Percentiles rank a stretch among this genome's conserved stretches.
These are phyloP conservation scores for Acacia melanoxylon DNA, from an alignment of 306 rosid genomes.

Conservation along the genomic window DNA sequence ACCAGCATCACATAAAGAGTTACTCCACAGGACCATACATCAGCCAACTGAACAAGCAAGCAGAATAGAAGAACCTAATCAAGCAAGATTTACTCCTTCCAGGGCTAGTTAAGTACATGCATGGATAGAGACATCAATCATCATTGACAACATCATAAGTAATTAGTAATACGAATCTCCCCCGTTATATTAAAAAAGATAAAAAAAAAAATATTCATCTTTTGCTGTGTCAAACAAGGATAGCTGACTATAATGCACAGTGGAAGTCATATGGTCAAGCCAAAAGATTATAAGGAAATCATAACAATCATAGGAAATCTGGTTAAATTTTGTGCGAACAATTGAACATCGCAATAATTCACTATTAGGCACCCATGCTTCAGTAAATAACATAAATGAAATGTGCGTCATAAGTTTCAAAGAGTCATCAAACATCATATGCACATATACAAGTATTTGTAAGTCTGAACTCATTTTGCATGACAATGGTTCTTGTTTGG, in stretches of 20 bases:
- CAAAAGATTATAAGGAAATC: background rate
- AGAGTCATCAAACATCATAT: conserved; percentile 10
- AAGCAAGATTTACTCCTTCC: conserved; percentile 9
- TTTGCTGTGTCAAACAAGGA: background rate
- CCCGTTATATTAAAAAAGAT: background rate
- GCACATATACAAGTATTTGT: background rate
- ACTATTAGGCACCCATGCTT: background rate
- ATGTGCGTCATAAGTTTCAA: conserved; percentile 11
- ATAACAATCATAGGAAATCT: background rate
- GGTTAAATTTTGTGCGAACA: background rate
- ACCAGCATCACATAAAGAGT: conserved; percentile 69
- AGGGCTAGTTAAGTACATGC: background rate
- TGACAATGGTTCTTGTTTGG: conserved; percentile 18
- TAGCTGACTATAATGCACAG: background rate
- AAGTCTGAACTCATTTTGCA: background rate
- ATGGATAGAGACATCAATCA: background rate
- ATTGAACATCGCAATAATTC: conserved; percentile 9
- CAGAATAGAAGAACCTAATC: conserved; percentile 3
- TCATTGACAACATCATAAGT: background rate
- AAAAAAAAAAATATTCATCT: background rate
- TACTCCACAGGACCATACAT: conserved; percentile 78
- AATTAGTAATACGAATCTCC: background rate
- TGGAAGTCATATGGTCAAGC: background rate
- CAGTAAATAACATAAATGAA: background rate
- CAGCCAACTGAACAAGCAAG: conserved; percentile 54